Base-by-base conservation (phyloP, 805 yeast genomes). In the Kodamaea restingae region DNA sequence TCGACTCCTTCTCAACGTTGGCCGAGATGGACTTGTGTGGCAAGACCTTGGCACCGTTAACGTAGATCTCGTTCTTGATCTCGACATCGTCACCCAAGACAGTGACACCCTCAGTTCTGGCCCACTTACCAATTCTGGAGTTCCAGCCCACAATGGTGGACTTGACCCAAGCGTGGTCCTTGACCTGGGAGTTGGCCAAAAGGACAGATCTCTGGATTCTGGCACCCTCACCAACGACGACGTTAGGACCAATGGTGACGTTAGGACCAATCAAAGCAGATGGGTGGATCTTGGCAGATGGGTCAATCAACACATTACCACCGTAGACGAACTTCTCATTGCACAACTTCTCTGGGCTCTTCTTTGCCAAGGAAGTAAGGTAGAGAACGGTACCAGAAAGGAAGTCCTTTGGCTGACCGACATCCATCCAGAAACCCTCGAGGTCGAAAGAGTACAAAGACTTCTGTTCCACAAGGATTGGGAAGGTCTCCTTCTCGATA, bases 361-460 rank as follows among this genome's bases (percentile, higher is more conserved):
- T 87, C 80, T 84, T 84, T 56, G 91, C 67, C 61, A 88, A 72
- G 41, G 98, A 83, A 64, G 84, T 76, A 67, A 93, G 77, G 78
- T 90, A 93, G 50, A 91, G 75, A 55, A 88, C 81, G 58, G 97
- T 87, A 68, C 99, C 99, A 44, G 96, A 81, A 51, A 93, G 72
- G 82, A 88, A 93, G 72, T 93, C 99, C 80, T 91, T 93, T 78
- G 99, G 99, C 77, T 93, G 99, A 70, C 99, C 99, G 54, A 93
- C 97, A 70, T 93, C 99, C 98, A 93, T 93, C 99, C 99, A 93
- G 86, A 81, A 93, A 52, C 98, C 98, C 76, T 93, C 97, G 61
- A 93, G 80, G 70, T 93, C 99, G 61, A 86, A 93, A 40, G 98
- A 90, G 78, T 82, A 93, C 58, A 93, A 78, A 45, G 83, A 77